Evolutionary conservation across 805 yeast genomes (phyloP).

Genomic region (Saccharomycopsis malanga): DNA sequence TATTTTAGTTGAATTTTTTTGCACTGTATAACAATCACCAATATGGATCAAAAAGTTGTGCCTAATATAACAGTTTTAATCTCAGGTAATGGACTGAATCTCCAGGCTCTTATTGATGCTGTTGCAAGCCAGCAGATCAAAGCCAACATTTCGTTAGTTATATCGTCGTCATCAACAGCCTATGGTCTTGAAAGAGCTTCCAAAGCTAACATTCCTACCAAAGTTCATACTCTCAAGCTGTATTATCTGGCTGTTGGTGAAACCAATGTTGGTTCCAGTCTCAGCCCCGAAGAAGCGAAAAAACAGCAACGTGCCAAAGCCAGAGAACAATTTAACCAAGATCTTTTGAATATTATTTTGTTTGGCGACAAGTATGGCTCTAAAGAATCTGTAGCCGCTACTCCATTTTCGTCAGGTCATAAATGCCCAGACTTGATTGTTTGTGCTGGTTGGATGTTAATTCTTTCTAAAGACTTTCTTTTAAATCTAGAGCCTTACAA

Average conservation of each 20-base stretch:
- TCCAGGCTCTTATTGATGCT: constrained; percentile 90
- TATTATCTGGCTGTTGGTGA: constrained; percentile 66
- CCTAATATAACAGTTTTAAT: constrained; percentile 57
- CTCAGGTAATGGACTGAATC: constrained; percentile 92
- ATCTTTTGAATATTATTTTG: constrained; percentile 64
- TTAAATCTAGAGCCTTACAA: constrained; percentile 51
- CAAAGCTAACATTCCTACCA: constrained; percentile 61
- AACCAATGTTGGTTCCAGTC: background rate
- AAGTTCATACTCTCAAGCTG: constrained; percentile 58
- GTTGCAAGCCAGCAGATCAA: constrained; percentile 33
- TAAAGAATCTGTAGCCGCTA: constrained; percentile 29
- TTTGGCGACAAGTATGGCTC: constrained; percentile 38
- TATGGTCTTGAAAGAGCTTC: constrained; percentile 79
- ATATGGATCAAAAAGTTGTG: background rate
- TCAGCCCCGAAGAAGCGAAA: constrained; percentile 41
- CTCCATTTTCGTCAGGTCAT: constrained; percentile 27
- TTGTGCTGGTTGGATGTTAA: constrained; percentile 99
- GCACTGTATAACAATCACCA: no score
- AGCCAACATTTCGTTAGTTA: constrained; percentile 63
- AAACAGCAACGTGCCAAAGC: constrained; percentile 49
- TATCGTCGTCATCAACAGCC: constrained; percentile 82
- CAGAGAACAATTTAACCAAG: constrained; percentile 67
- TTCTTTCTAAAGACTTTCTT: constrained; percentile 71
- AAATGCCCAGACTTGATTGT: constrained; percentile 76
- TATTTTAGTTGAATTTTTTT: no score